Conservation (phyloP, 176 grass and related monocot genomes). For the Musa schizocarpa region DNA sequence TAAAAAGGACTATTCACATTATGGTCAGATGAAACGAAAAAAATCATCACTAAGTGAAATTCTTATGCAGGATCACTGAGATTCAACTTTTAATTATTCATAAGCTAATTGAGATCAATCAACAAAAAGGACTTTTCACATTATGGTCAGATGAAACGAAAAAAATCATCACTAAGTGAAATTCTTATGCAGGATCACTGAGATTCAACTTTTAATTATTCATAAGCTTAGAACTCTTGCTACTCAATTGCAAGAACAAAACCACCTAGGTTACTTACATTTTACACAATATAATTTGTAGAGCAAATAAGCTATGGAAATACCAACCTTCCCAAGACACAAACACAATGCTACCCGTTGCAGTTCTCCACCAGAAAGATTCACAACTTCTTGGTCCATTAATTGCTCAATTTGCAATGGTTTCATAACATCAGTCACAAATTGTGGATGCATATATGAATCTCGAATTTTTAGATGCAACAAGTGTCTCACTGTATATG, state of each 20-base stretch:
- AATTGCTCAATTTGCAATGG: slow-evolving; percentile 91
- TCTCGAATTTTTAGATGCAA: slow-evolving; percentile 76
- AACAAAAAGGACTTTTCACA: neutral
- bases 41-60: too few species aligned
- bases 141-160: neutral
- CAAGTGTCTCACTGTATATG: slow-evolving; percentile 62
- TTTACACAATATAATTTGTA: neutral
- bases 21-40: neutral
- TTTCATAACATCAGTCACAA: slow-evolving; percentile 93
- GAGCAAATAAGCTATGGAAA: neutral
- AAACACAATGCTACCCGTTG: slow-evolving; percentile 91
- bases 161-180: too few species aligned
- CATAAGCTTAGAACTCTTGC: neutral
- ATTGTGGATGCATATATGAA: slow-evolving; percentile 89
- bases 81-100: too few species aligned
- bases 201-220: too few species aligned
- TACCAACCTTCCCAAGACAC: slow-evolving; percentile 85
- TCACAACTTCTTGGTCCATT: slow-evolving; percentile 83
- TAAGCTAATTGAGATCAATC: neutral
- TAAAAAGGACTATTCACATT: neutral
- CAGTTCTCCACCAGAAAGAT: slow-evolving; percentile 96
- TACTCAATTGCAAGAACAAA: neutral
- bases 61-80: too few species aligned
- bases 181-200: too few species aligned
- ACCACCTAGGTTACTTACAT: neutral